Percentiles rank a stretch among this genome's conserved stretches.
Evolutionary conservation across 2,329 filamentous ascomycete species (phyloP).

Genomic region (Golovinomyces cichoracearum): DNA sequence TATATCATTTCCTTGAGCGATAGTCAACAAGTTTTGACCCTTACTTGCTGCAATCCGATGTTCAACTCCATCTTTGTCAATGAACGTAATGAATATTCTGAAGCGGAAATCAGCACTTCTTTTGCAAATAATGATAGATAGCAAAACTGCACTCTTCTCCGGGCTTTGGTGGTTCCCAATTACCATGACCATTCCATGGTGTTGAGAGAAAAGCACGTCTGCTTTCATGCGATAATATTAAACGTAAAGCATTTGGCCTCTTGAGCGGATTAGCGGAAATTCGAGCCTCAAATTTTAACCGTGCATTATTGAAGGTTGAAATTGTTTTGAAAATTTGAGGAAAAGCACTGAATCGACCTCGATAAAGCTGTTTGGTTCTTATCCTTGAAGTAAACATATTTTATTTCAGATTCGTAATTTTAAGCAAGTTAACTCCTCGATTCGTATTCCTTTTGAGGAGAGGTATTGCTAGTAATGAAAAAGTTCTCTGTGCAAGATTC

Average conservation of each 20-base stretch:
- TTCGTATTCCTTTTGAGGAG: no score
- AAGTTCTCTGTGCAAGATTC: no score
- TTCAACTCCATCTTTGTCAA: slow-evolving; percentile 64
- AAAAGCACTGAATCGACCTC: no score
- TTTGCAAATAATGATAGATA: background rate
- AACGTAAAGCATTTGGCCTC: background rate
- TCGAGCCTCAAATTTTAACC: background rate
- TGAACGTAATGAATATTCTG: slow-evolving; percentile 55
- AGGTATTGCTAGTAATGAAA: no score
- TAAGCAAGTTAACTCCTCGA: no score
- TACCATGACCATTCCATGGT: slow-evolving; percentile 34
- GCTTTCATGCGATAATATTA: background rate
- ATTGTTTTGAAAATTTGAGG: no score
- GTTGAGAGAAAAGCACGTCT: background rate
- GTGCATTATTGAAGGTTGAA: no score
- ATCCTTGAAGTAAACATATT: no score
- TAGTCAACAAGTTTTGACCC: slow-evolving; percentile 83
- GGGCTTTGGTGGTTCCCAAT: slow-evolving; percentile 58
- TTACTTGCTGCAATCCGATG: slow-evolving; percentile 55
- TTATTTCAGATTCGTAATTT: no score
- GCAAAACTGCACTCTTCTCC: slow-evolving; percentile 59
- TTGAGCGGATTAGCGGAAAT: background rate
- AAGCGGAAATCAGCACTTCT: background rate
- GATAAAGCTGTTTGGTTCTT: no score
- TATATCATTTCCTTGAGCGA: slow-evolving; percentile 78